phyloP scores from a whole-genome alignment of 441 rosid genomes.

The Populus hybrid region DNA sequence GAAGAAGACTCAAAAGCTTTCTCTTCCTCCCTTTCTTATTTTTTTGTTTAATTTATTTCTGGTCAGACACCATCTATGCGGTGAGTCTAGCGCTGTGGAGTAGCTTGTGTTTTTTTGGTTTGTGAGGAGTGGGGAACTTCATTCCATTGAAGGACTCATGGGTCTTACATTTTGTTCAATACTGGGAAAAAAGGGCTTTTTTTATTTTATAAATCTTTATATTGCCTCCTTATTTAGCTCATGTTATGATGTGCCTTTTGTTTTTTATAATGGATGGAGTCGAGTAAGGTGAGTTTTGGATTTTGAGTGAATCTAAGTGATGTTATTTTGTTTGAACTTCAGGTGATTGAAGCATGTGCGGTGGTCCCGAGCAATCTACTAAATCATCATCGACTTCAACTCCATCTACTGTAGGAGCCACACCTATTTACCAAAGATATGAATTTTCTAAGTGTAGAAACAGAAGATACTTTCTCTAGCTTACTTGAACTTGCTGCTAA shows the following conservation, averaged over 20 bases:
- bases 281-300: background rate
- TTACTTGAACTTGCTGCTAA: slow-evolving; percentile 52
- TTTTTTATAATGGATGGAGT: background rate
- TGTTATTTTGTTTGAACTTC: slow-evolving; percentile 5
- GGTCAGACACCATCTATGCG: background rate
- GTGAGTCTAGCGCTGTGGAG: background rate
- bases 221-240: background rate
- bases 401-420: slow-evolving; percentile 8
- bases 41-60: background rate
- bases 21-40: background rate
- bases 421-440: slow-evolving; percentile 19
- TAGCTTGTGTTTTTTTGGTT: background rate
- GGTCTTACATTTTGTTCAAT: background rate
- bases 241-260: background rate
- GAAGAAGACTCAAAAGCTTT: background rate
- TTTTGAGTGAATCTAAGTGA: background rate
- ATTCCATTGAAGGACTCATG: background rate
- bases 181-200: background rate
- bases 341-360: slow-evolving; percentile 31
- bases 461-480: slow-evolving; percentile 36
- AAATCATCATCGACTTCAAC: slow-evolving; percentile 17
- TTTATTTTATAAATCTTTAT: no score
- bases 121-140: background rate
- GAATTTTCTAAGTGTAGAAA: slow-evolving; percentile 27
- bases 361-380: slow-evolving; percentile 25